Percentiles rank a stretch among this genome's conserved stretches.
Evolutionary conservation across 768 basidiomycete genomes (phyloP).

Genomic region (Clitopilus hobsonii): DNA sequence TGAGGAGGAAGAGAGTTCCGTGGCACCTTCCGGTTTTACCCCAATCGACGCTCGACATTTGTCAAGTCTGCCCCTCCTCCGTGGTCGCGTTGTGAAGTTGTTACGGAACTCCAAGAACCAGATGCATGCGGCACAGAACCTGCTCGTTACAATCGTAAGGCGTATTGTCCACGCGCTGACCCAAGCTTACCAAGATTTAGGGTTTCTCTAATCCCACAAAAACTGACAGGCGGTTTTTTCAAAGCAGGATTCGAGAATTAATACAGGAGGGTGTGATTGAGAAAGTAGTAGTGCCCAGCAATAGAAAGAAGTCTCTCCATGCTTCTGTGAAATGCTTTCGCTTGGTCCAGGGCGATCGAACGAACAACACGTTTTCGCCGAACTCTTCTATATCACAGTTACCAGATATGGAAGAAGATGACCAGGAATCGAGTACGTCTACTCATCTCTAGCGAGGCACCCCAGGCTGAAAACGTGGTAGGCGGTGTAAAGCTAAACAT

Average conservation of each 20-base stretch:
- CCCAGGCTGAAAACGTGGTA: constrained; percentile 10
- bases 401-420: constrained; percentile 37
- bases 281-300: constrained; percentile 63
- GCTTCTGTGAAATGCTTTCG: constrained; percentile 63
- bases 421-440: constrained; percentile 21
- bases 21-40: constrained; percentile 47
- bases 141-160: constrained; percentile 73
- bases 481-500: constrained; percentile 50
- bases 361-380: constrained; percentile 8
- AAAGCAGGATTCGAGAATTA: constrained; percentile 67
- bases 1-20: constrained; percentile 28
- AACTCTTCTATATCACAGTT: constrained; percentile 17
- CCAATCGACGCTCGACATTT: constrained; percentile 77
- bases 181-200: constrained; percentile 27
- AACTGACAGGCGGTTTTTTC: constrained; percentile 80
- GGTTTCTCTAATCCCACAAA: constrained; percentile 74
- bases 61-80: constrained; percentile 69
- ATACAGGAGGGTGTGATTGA: constrained; percentile 72
- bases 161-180: neutral
- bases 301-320: constrained; percentile 40
- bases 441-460: neutral
- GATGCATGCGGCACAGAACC: constrained; percentile 69
- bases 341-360: constrained; percentile 42
- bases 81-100: constrained; percentile 65
- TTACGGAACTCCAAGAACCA: constrained; percentile 65